Percentiles rank a stretch among this genome's conserved stretches.
phyloP scores from a whole-genome alignment of 805 yeast species.

The Myxozyma neotropica region DNA sequence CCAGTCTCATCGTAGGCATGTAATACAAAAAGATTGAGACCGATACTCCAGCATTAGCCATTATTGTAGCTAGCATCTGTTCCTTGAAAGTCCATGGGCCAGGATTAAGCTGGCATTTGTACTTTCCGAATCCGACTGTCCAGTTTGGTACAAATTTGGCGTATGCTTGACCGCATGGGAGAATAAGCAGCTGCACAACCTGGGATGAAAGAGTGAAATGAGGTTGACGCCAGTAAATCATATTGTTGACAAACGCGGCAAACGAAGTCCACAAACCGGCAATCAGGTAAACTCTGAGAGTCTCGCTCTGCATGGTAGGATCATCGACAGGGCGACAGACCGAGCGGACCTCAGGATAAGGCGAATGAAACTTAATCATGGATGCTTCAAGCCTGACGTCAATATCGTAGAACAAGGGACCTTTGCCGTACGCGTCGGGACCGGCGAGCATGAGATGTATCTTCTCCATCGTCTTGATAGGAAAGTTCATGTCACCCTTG shows the following conservation, averaged over 20 bases:
- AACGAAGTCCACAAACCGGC: slow-evolving; percentile 55
- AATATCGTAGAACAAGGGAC: slow-evolving; percentile 29
- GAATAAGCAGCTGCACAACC: slow-evolving; percentile 61
- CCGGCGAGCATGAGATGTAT: slow-evolving; percentile 34
- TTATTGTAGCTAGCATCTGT: slow-evolving; percentile 61
- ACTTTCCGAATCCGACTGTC: slow-evolving; percentile 46
- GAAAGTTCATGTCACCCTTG: slow-evolving; percentile 51
- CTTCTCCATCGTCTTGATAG: slow-evolving; percentile 43
- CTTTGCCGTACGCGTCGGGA: slow-evolving; percentile 18
- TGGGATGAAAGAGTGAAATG: slow-evolving; percentile 52
- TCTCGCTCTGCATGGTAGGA: slow-evolving; percentile 50
- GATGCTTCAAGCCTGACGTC: slow-evolving; percentile 50
- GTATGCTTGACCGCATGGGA: slow-evolving; percentile 57
- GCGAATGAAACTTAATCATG: slow-evolving; percentile 49
- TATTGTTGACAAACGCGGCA: slow-evolving; percentile 60
- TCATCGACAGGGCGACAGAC: slow-evolving; percentile 46
- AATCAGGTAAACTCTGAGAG: slow-evolving; percentile 56
- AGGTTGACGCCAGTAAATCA: slow-evolving; percentile 61
- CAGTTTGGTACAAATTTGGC: slow-evolving; percentile 51
- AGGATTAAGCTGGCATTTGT: slow-evolving; percentile 53
- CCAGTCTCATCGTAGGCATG: background rate
- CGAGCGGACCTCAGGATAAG: slow-evolving; percentile 59
- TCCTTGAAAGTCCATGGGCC: slow-evolving; percentile 67
- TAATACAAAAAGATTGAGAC: slow-evolving; percentile 5
- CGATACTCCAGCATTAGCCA: slow-evolving; percentile 33